Conservation (phyloP, 1,139 yeast genomes). For the Zygosaccharomyces sapae region DNA sequence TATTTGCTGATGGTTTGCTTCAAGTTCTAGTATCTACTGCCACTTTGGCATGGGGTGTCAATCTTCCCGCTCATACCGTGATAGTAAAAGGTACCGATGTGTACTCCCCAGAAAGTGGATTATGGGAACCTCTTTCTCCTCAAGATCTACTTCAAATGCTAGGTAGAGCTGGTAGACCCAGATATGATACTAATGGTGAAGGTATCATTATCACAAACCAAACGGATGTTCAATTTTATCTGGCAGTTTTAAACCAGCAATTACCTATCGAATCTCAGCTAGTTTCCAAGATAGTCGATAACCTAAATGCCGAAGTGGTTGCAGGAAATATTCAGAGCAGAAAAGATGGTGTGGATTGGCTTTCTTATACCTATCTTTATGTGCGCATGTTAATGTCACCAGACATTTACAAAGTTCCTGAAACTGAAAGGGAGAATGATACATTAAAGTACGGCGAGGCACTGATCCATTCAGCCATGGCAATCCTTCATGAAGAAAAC, state of each 20-base stretch:
- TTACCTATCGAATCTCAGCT: slow-evolving; percentile 90
- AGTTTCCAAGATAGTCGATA: slow-evolving; percentile 65
- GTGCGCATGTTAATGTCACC: slow-evolving; percentile 79
- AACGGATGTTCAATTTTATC: slow-evolving; percentile 78
- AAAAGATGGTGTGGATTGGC: slow-evolving; percentile 73
- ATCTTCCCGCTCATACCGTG: slow-evolving; percentile 94
- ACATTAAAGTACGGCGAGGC: slow-evolving; percentile 56
- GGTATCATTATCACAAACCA: slow-evolving; percentile 91
- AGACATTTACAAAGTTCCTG: slow-evolving; percentile 61
- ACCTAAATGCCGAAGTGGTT: slow-evolving; percentile 81
- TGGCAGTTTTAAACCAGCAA: slow-evolving; percentile 85
- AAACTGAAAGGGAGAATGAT: slow-evolving; percentile 49
- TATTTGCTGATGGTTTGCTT: slow-evolving; percentile 82
- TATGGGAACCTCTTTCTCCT: slow-evolving; percentile 85
- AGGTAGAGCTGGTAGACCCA: slow-evolving; percentile 97
- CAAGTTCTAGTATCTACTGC: slow-evolving; percentile 89
- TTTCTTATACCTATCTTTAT: slow-evolving; percentile 72
- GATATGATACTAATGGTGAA: slow-evolving; percentile 88
- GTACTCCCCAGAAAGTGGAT: slow-evolving; percentile 84
- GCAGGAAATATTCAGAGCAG: slow-evolving; percentile 59
- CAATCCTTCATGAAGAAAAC: slow-evolving; percentile 49
- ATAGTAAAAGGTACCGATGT: slow-evolving; percentile 93
- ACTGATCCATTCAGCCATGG: slow-evolving; percentile 72
- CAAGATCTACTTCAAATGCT: slow-evolving; percentile 94
- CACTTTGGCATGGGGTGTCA: slow-evolving; percentile 98